These are phyloP conservation scores for Salix brachista DNA, from an alignment of 345 rosid species.

Conservation along the genomic window DNA sequence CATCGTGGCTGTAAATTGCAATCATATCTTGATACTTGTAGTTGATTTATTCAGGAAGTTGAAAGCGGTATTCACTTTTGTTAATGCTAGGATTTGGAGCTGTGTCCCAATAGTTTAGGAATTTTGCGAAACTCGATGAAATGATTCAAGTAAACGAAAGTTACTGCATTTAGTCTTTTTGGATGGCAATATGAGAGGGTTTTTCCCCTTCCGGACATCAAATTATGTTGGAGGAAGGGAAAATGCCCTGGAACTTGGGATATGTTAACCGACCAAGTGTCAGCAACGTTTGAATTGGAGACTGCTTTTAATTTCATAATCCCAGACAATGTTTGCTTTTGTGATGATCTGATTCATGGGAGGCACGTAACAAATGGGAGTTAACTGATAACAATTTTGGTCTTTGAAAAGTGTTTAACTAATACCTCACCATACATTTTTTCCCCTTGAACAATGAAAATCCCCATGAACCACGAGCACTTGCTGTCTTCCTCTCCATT, in stretches of 20 bases:
- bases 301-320: conserved; percentile 18
- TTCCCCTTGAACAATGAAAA: not conserved
- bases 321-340: conserved; percentile 23
- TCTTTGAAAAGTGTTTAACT: conserved; percentile 13
- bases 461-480: not conserved
- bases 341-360: conserved; percentile 38
- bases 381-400: conserved; percentile 25
- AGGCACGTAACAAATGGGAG: conserved; percentile 25
- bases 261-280: not conserved
- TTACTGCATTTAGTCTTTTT: not conserved
- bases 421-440: conserved; percentile 18
- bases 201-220: not conserved
- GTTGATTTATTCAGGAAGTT: not conserved
- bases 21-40: not conserved
- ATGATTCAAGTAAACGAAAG: too few relatives aligned
- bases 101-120: not conserved
- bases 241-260: not conserved
- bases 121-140: not conserved
- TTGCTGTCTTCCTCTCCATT: not conserved
- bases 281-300: not conserved
- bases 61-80: not conserved
- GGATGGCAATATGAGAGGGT: not conserved
- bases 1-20: not conserved
- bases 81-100: not conserved
- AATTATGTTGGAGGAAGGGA: not conserved